These are phyloP conservation scores for Cryphonectria carpinicola DNA, from an alignment of 2,329 filamentous ascomycete genomes.

Conservation along the genomic window DNA sequence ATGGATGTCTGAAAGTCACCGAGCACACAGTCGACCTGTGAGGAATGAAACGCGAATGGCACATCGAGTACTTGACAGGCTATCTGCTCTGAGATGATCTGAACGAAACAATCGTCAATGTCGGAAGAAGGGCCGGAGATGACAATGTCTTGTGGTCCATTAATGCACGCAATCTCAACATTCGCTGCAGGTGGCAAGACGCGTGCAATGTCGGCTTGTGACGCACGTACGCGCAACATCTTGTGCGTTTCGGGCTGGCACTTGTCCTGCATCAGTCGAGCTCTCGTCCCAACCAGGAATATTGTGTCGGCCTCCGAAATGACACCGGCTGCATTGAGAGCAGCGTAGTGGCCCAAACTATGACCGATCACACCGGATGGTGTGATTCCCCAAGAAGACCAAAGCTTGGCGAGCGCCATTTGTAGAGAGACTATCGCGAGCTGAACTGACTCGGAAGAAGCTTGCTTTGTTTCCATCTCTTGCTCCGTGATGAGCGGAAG, in stretches of 20 bases:
- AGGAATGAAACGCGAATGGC: slow-evolving; percentile 14
- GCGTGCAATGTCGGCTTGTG: slow-evolving; percentile 43
- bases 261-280: slow-evolving; percentile 55
- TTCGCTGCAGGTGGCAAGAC: neutral
- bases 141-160: neutral
- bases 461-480: neutral
- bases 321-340: slow-evolving; percentile 62
- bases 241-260: slow-evolving; percentile 59
- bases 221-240: slow-evolving; percentile 62
- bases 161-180: slow-evolving; percentile 13
- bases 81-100: neutral
- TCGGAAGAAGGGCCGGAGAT: neutral
- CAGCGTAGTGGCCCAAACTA: slow-evolving; percentile 75
- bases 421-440: neutral
- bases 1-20: neutral
- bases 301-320: slow-evolving; percentile 62
- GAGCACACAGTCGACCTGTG: slow-evolving; percentile 1
- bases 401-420: neutral
- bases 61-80: neutral
- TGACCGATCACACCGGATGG: slow-evolving; percentile 60
- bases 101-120: neutral
- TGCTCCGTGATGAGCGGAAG: neutral
- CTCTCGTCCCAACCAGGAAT: slow-evolving; percentile 60
- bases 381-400: neutral
- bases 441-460: neutral